These are phyloP conservation scores for Penicillium palitans DNA, from an alignment of 2,329 filamentous ascomycete genomes.

Conservation along the genomic window DNA sequence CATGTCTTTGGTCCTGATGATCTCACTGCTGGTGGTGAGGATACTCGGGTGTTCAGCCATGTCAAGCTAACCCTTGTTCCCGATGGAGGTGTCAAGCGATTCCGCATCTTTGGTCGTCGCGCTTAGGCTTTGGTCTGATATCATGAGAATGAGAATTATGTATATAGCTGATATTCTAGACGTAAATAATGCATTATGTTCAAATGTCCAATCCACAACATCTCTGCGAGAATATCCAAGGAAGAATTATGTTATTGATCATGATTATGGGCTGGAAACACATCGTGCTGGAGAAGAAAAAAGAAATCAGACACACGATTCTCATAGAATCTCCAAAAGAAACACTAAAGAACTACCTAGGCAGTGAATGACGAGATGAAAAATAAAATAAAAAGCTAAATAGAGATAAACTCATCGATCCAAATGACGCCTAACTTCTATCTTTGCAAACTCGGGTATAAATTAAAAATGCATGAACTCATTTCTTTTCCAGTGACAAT, in stretches of 20 bases:
- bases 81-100: slow-evolving; percentile 86
- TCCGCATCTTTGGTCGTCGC: slow-evolving; percentile 72
- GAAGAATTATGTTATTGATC: not conserved
- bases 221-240: not conserved
- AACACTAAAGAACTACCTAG: not conserved
- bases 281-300: not conserved
- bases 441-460: slow-evolving; percentile 23
- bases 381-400: not conserved
- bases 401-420: slow-evolving; percentile 1
- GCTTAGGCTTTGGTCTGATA: slow-evolving; percentile 1
- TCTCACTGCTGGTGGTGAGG: slow-evolving; percentile 50
- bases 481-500: slow-evolving; percentile 24
- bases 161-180: not conserved
- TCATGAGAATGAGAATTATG: slow-evolving; percentile 5
- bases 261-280: not conserved
- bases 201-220: not conserved
- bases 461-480: slow-evolving; percentile 18
- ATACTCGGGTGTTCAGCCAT: slow-evolving; percentile 71
- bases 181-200: slow-evolving; percentile 2
- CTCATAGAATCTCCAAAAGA: not conserved
- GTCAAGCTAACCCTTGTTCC: slow-evolving; percentile 91
- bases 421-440: slow-evolving; percentile 21
- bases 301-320: not conserved
- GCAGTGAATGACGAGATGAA: not conserved
- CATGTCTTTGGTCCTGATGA: slow-evolving; percentile 41